A percentile compares a stretch with the other conserved stretches of the same genome.
These are phyloP conservation scores for Fusarium devonianum DNA, from an alignment of 2,329 filamentous ascomycete genomes.

Conservation along the genomic window DNA sequence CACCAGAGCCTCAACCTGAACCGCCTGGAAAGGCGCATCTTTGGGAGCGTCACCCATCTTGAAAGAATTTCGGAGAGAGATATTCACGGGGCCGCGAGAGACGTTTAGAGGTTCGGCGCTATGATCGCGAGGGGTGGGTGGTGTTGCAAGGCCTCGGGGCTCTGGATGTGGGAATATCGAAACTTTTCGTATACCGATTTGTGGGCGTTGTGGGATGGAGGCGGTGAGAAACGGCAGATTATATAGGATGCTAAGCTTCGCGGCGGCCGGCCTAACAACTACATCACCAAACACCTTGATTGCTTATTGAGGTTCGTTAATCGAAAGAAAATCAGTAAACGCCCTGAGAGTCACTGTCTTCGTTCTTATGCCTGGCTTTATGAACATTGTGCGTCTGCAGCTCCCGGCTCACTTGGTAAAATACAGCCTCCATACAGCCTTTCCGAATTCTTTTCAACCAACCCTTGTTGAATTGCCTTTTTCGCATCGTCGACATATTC, in stretches of 20 bases:
- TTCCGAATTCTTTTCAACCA: too few species aligned
- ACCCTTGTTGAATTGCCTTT: too few species aligned
- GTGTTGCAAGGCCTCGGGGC: constrained; percentile 40
- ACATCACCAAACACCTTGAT: constrained; percentile 4
- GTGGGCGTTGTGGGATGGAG: constrained; percentile 54
- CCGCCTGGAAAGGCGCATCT: constrained; percentile 79
- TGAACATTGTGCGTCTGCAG: too few species aligned
- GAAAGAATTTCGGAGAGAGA: constrained; percentile 36
- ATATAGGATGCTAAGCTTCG: constrained; percentile 23
- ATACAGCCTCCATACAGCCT: too few species aligned
- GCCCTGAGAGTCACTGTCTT: too few species aligned
- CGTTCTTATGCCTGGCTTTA: too few species aligned
- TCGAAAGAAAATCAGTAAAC: too few species aligned
- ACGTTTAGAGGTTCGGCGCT: constrained; percentile 37
- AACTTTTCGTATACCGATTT: constrained; percentile 53
- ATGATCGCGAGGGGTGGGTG: constrained; percentile 39
- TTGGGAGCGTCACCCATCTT: constrained; percentile 68
- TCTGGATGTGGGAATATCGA: constrained; percentile 51
- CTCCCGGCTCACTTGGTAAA: too few species aligned
- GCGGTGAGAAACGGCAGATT: constrained; percentile 51
- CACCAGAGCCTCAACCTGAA: constrained; percentile 95
- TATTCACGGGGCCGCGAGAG: constrained; percentile 37
- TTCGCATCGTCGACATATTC: too few species aligned
- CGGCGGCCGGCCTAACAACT: constrained; percentile 1
- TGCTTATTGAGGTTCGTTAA: too few species aligned